Conservation (phyloP, 768 basidiomycete genomes). For the Termitomyces sp. region DNA sequence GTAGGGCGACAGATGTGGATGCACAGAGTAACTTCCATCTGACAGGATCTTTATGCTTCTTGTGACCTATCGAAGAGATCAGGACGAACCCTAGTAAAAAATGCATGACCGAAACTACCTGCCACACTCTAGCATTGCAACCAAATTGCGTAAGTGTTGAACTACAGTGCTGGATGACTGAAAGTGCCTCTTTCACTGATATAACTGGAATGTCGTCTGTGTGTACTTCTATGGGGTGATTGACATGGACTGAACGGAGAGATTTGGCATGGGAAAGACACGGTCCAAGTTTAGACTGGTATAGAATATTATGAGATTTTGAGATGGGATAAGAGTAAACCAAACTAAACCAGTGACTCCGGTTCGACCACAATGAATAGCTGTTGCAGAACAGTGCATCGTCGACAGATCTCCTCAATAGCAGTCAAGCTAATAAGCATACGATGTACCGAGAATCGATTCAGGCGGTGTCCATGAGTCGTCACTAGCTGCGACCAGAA, state of each 20-base stretch:
- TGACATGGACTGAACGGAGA: constrained; percentile 59
- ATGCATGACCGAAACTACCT: constrained; percentile 32
- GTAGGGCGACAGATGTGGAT: constrained; percentile 42
- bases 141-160: constrained; percentile 57
- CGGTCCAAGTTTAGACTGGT: constrained; percentile 34
- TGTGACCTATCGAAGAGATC: constrained; percentile 35
- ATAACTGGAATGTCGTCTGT: constrained; percentile 25
- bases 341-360: constrained; percentile 34
- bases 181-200: constrained; percentile 29
- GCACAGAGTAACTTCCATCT: constrained; percentile 31
- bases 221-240: constrained; percentile 34
- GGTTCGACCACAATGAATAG: constrained; percentile 57
- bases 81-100: background rate
- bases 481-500: constrained; percentile 50
- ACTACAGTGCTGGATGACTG: constrained; percentile 45
- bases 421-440: constrained; percentile 49
- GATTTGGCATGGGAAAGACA: constrained; percentile 39
- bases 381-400: constrained; percentile 52
- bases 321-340: background rate
- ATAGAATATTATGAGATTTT: background rate
- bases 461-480: constrained; percentile 47
- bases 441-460: constrained; percentile 58
- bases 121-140: constrained; percentile 65
- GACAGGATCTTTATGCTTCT: constrained; percentile 30
- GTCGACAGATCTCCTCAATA: constrained; percentile 48